Conservation (phyloP, 2,329 filamentous ascomycete genomes). For the Apiospora phragmitis region DNA sequence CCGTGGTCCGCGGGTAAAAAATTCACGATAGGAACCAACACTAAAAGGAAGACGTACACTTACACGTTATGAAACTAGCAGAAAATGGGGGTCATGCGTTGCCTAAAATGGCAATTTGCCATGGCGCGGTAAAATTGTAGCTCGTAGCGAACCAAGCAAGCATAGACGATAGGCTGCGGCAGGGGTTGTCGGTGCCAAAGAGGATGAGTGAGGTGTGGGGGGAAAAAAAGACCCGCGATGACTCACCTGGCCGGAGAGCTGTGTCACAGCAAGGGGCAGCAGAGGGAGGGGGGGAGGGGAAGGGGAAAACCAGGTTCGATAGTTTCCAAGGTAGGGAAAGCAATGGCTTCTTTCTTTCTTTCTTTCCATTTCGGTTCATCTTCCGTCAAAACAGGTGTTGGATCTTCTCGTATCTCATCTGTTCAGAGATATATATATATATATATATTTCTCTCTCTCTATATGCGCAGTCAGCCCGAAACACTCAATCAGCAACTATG, state of each 20-base stretch:
- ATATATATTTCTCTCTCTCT: no score
- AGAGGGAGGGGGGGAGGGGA: background rate
- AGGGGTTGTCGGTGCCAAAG: background rate
- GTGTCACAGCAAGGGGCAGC: background rate
- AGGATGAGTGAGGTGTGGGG: background rate
- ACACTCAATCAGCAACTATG: background rate
- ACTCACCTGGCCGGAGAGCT: conserved; percentile 10
- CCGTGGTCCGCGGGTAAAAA: background rate
- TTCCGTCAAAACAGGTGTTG: no score
- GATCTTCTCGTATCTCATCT: background rate
- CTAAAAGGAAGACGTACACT: background rate
- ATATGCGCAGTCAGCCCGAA: background rate
- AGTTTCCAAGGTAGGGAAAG: background rate
- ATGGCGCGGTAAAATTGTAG: background rate
- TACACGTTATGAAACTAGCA: background rate
- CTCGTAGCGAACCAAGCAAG: background rate
- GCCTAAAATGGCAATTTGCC: background rate
- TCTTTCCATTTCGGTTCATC: background rate
- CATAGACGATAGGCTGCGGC: conserved; percentile 5
- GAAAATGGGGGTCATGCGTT: background rate
- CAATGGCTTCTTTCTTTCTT: background rate
- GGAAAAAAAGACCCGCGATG: conserved; percentile 1
- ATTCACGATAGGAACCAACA: conserved; percentile 3
- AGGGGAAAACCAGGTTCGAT: background rate
- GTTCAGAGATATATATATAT: background rate